These are phyloP conservation scores for Spergularia azorica DNA, from an alignment of 179 eudicot species.

Conservation along the genomic window DNA sequence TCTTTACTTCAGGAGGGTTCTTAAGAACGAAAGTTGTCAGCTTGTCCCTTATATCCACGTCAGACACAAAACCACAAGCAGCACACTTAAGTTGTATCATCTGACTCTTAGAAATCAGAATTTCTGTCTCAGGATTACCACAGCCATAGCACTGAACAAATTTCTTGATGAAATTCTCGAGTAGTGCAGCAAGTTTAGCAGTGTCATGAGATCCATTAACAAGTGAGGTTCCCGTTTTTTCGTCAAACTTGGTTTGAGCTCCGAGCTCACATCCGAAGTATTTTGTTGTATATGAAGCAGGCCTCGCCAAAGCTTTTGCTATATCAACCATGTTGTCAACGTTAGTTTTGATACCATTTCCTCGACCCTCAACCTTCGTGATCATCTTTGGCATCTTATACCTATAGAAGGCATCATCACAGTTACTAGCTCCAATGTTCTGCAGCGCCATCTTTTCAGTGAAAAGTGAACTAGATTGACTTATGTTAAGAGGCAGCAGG, in stretches of 20 bases:
- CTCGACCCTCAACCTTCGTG: conserved; percentile 73
- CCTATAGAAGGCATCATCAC: conserved; percentile 89
- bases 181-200: conserved; percentile 67
- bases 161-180: conserved; percentile 75
- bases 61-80: conserved; percentile 79
- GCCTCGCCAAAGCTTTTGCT: conserved; percentile 76
- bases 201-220: conserved; percentile 81
- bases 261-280: conserved; percentile 84
- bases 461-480: conserved; percentile 7
- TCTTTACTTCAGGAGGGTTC: conserved; percentile 77
- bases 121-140: conserved; percentile 78
- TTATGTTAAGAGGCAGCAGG: conserved; percentile 34
- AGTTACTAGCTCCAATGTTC: conserved; percentile 73
- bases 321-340: conserved; percentile 81
- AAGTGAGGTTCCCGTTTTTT: conserved; percentile 63
- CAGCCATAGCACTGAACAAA: conserved; percentile 83
- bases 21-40: conserved; percentile 77
- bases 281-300: conserved; percentile 69
- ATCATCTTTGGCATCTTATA: conserved; percentile 87
- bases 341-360: conserved; percentile 83
- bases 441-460: conserved; percentile 60
- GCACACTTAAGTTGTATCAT: conserved; percentile 68
- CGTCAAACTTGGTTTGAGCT: conserved; percentile 79
- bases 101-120: conserved; percentile 62
- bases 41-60: conserved; percentile 84